Percentiles rank a stretch among this genome's conserved stretches.
Evolutionary conservation across 306 rosid genomes (phyloP).

Genomic region (Ormosia semicastrata): DNA sequence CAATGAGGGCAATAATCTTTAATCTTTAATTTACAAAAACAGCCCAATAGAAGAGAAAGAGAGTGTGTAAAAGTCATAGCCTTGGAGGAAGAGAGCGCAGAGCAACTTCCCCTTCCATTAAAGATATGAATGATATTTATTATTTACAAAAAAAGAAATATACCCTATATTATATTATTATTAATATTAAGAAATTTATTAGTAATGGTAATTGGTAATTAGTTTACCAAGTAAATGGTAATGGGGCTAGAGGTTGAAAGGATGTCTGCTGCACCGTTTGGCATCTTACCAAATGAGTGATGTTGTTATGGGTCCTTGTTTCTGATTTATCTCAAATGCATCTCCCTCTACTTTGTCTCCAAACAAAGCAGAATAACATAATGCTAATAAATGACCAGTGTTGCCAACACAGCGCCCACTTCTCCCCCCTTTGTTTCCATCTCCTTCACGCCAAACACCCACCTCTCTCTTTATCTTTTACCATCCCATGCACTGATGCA

Average conservation of each 20-base stretch:
- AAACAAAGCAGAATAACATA: conserved; percentile 11
- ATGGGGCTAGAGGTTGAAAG: conserved; percentile 16
- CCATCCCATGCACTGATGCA: conserved; percentile 18
- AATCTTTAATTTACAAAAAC: conserved; percentile 58
- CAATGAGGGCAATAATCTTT: conserved; percentile 37
- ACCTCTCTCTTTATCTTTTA: conserved; percentile 8
- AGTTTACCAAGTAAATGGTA: neutral
- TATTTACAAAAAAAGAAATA: neutral
- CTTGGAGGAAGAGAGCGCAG: conserved; percentile 30
- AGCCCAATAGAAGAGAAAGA: conserved; percentile 40
- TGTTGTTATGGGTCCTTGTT: conserved; percentile 29
- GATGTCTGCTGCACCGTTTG: conserved; percentile 36
- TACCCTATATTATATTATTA: neutral
- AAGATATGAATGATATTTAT: conserved; percentile 29
- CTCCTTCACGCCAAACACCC: conserved; percentile 68
- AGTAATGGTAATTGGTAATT: neutral
- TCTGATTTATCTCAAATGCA: conserved; percentile 12
- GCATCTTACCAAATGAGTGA: conserved; percentile 47
- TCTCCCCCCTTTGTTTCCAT: conserved; percentile 6
- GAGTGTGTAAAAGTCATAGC: conserved; percentile 46
- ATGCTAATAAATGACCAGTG: neutral
- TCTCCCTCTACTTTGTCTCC: conserved; percentile 15
- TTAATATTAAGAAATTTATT: neutral
- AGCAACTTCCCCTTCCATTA: conserved; percentile 40
- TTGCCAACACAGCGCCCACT: conserved; percentile 3